These are phyloP conservation scores for Stereum hirsutum DNA, from an alignment of 1,284 basidiomycete genomes.

Conservation along the genomic window DNA sequence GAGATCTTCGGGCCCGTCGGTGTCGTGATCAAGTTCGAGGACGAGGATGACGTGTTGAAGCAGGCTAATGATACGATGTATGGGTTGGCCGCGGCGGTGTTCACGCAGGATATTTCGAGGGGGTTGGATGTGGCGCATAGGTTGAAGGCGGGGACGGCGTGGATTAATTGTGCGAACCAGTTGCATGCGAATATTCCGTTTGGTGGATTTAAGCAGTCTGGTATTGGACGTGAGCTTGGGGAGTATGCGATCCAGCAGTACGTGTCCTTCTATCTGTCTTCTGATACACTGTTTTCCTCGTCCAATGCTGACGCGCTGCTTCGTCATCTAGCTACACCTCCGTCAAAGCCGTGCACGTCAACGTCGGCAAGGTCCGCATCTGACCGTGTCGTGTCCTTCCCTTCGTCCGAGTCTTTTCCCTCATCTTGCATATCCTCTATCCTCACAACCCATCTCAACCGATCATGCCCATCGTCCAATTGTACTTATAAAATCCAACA, in stretches of 20 bases:
- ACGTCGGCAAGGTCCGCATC: conserved; percentile 42
- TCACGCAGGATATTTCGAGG: conserved; percentile 70
- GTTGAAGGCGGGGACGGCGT: conserved; percentile 79
- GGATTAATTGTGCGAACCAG: conserved; percentile 73
- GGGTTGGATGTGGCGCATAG: conserved; percentile 70
- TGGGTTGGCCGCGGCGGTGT: conserved; percentile 83
- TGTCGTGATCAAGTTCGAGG: conserved; percentile 65
- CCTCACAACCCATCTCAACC: no score
- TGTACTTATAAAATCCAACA: no score
- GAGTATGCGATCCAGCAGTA: conserved; percentile 70
- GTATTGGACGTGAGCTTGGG: conserved; percentile 81
- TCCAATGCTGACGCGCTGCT: conserved; percentile 9
- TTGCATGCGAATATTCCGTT: conserved; percentile 66
- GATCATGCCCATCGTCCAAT: no score
- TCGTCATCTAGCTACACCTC: conserved; percentile 76
- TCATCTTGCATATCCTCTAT: no score
- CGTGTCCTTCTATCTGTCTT: conserved; percentile 17
- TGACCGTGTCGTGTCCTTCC: conserved; percentile 5
- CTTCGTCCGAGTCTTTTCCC: no score
- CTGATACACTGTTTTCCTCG: not conserved
- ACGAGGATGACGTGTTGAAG: conserved; percentile 54
- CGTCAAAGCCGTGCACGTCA: conserved; percentile 81
- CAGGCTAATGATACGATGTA: conserved; percentile 84
- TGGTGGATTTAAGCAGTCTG: conserved; percentile 84
- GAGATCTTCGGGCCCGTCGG: conserved; percentile 89